Evolutionary conservation across 345 rosid genomes (phyloP).

Genomic region (Gossypium sturtianum): DNA sequence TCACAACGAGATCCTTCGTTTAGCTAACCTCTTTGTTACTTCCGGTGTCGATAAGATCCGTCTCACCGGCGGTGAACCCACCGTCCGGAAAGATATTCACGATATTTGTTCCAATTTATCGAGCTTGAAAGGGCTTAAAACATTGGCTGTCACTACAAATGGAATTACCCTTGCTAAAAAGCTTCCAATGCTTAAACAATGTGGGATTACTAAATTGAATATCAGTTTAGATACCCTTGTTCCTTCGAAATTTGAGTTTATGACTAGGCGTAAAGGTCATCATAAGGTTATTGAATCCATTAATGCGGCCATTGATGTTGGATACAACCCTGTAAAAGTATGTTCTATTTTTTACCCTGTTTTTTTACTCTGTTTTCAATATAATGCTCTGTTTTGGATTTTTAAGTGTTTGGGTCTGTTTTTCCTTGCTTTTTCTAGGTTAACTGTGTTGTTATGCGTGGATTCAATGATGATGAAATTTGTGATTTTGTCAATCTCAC

Average conservation of each 20-base stretch:
- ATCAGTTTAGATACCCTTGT: slow-evolving; percentile 84
- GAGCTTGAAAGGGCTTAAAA: slow-evolving; percentile 72
- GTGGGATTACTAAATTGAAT: slow-evolving; percentile 62
- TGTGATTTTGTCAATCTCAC: slow-evolving; percentile 92
- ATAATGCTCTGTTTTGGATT: background rate
- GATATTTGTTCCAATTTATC: slow-evolving; percentile 66
- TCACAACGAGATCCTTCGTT: slow-evolving; percentile 53
- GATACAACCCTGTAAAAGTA: slow-evolving; percentile 88
- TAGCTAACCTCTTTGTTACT: slow-evolving; percentile 69
- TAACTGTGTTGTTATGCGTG: slow-evolving; percentile 93
- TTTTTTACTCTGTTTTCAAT: background rate
- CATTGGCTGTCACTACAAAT: slow-evolving; percentile 78
- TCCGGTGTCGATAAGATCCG: slow-evolving; percentile 89
- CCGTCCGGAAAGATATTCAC: slow-evolving; percentile 73
- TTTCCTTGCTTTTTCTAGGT: slow-evolving; percentile 41
- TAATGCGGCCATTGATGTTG: slow-evolving; percentile 66
- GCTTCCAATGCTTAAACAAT: slow-evolving; percentile 72
- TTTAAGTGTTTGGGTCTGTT: background rate
- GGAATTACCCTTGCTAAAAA: slow-evolving; percentile 80
- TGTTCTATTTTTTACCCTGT: background rate
- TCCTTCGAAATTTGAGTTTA: slow-evolving; percentile 83
- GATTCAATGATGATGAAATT: slow-evolving; percentile 87
- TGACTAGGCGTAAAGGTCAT: slow-evolving; percentile 82
- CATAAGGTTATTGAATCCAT: slow-evolving; percentile 79
- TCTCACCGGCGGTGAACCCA: slow-evolving; percentile 94